Evolutionary conservation across 148 eudicot genomes (phyloP).

Genomic region (Heliamphora exappendiculata): DNA sequence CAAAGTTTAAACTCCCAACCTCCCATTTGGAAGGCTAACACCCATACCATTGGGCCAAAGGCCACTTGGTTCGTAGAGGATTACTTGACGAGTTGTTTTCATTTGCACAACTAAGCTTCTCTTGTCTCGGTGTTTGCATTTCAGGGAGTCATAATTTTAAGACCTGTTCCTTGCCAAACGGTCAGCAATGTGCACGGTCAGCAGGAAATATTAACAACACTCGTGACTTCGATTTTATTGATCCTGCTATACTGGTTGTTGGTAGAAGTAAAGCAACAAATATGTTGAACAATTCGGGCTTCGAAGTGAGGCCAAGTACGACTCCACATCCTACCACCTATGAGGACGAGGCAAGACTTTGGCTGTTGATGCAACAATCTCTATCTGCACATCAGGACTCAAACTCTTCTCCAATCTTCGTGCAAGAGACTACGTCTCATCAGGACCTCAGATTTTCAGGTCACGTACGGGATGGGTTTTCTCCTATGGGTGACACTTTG

Average conservation of each 20-base stretch:
- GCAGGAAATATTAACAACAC: constrained; percentile 15
- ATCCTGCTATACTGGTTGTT: constrained; percentile 41
- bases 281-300: constrained; percentile 21
- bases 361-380: constrained; percentile 40
- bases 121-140: not conserved
- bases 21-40: too few relatives aligned
- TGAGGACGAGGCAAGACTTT: constrained; percentile 32
- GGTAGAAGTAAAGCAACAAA: constrained; percentile 32
- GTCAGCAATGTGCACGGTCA: constrained; percentile 23
- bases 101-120: not conserved
- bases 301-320: constrained; percentile 22
- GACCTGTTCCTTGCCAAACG: constrained; percentile 25
- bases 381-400: constrained; percentile 24
- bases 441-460: constrained; percentile 20
- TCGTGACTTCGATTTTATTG: constrained; percentile 33
- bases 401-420: constrained; percentile 20
- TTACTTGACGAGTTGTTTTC: not conserved
- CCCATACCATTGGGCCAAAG: not conserved
- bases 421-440: constrained; percentile 23
- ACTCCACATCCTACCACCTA: constrained; percentile 19
- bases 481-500: constrained; percentile 12
- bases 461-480: constrained; percentile 12
- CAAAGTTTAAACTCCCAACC: too few relatives aligned
- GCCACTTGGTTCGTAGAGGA: not conserved
- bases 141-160: constrained; percentile 38